These are phyloP conservation scores for Dothistroma pini DNA, from an alignment of 2,329 filamentous ascomycete genomes.

Conservation along the genomic window DNA sequence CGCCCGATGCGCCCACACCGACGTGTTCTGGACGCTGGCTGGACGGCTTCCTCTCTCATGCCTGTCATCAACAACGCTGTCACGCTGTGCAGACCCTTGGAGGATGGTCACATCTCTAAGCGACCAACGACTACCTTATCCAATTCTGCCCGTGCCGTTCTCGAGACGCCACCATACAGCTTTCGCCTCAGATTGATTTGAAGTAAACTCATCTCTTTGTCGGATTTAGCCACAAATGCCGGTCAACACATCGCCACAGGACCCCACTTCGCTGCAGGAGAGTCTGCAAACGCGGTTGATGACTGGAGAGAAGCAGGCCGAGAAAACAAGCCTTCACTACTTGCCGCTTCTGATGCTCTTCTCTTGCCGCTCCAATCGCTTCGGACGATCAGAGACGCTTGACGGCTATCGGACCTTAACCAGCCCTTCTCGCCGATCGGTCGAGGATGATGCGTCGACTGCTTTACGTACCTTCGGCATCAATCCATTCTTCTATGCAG, in stretches of 20 bases:
- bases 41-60: too few species aligned
- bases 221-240: constrained; percentile 4
- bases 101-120: background rate
- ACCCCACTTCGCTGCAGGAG: constrained; percentile 4
- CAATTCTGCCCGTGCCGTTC: background rate
- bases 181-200: background rate
- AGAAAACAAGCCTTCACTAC: constrained; percentile 5
- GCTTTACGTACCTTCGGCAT: constrained; percentile 4
- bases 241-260: background rate
- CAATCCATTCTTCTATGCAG: constrained; percentile 1
- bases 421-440: constrained; percentile 1
- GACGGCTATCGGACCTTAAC: constrained; percentile 8
- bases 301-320: background rate
- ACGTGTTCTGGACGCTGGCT: background rate
- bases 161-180: background rate
- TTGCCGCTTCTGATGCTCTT: background rate
- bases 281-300: background rate
- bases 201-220: background rate
- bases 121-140: too few species aligned
- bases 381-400: background rate
- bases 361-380: constrained; percentile 6
- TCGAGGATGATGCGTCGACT: constrained; percentile 7
- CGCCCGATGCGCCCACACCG: constrained; percentile 1
- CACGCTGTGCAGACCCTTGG: background rate
- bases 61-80: background rate